These are phyloP conservation scores for Chalciporus sp. DNA, from an alignment of 1,284 basidiomycete genomes.

Conservation along the genomic window DNA sequence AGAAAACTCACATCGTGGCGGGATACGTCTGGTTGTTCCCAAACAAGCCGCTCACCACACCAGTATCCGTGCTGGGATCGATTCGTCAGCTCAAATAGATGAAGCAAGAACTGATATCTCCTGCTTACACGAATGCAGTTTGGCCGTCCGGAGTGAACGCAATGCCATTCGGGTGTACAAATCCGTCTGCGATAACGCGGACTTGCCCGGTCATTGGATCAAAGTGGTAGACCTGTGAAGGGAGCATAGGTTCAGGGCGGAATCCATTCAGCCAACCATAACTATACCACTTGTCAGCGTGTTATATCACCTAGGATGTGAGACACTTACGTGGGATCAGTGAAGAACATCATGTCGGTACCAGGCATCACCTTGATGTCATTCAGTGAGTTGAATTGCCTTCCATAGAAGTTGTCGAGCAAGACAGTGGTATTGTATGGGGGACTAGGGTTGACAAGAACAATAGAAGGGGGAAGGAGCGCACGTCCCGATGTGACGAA, in stretches of 20 bases:
- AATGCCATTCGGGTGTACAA: conserved; percentile 65
- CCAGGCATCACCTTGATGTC: conserved; percentile 76
- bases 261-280: conserved; percentile 69
- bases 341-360: conserved; percentile 65
- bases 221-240: conserved; percentile 75
- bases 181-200: conserved; percentile 70
- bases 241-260: conserved; percentile 63
- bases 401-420: conserved; percentile 72
- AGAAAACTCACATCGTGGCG: conserved; percentile 60
- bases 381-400: conserved; percentile 83
- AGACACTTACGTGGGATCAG: conserved; percentile 62
- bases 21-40: conserved; percentile 64
- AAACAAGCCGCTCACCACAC: conserved; percentile 46
- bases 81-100: background rate
- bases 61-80: conserved; percentile 54
- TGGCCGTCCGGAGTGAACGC: conserved; percentile 69
- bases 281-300: conserved; percentile 36
- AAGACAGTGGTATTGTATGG: conserved; percentile 67
- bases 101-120: conserved; percentile 10
- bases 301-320: too few relatives aligned
- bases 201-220: conserved; percentile 65
- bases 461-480: conserved; percentile 60
- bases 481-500: conserved; percentile 73
- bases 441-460: conserved; percentile 61
- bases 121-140: conserved; percentile 65